Evolutionary conservation across 73 alveolate species (phyloP).

Genomic region (Tetrahymena thermophila): DNA sequence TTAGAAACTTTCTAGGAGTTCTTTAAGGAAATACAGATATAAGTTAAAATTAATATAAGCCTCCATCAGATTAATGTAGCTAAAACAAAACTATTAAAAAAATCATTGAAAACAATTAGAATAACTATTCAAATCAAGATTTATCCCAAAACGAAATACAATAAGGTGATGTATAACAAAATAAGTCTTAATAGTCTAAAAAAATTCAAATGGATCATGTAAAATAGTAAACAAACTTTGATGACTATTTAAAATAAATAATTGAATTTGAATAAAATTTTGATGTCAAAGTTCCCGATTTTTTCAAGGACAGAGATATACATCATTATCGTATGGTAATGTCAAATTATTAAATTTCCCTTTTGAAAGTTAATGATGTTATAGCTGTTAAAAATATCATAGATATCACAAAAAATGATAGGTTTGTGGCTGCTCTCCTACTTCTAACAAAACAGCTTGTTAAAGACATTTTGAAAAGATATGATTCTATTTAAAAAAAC

Average conservation of each 20-base stretch:
- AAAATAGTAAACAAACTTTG: neutral
- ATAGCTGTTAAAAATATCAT: neutral
- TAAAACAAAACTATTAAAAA: too few species aligned
- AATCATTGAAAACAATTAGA: too few species aligned
- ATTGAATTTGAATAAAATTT: neutral
- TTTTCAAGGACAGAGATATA: neutral
- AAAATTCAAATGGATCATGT: neutral
- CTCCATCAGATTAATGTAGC: neutral
- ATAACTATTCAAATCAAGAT: neutral
- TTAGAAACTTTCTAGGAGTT: neutral
- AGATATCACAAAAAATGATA: neutral
- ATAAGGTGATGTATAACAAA: neutral
- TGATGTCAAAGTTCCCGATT: neutral
- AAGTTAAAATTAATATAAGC: neutral
- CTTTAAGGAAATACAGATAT: neutral
- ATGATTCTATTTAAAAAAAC: neutral
- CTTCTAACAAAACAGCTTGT: neutral
- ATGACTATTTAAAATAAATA: neutral
- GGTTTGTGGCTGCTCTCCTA: neutral
- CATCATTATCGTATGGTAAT: neutral
- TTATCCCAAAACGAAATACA: neutral
- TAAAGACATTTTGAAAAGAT: neutral
- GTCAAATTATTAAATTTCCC: neutral
- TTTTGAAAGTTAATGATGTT: neutral
- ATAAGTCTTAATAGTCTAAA: neutral